Percentiles rank a stretch among this genome's conserved stretches.
These are phyloP conservation scores for Hygrocybe punicea DNA, from an alignment of 768 basidiomycete species.

Conservation along the genomic window DNA sequence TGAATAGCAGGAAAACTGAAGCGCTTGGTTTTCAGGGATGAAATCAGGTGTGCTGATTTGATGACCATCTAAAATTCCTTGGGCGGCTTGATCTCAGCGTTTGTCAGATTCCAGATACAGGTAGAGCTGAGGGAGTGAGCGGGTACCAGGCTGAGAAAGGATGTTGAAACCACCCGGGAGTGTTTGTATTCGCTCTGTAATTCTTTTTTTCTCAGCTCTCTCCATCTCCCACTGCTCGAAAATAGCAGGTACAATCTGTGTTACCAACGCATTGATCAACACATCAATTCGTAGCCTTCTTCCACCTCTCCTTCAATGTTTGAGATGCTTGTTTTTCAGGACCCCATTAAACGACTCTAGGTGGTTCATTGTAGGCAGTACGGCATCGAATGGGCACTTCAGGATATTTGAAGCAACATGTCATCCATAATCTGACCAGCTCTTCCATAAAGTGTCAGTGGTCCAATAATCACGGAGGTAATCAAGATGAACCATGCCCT, in stretches of 20 bases:
- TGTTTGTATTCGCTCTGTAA: constrained; percentile 1
- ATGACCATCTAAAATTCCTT: no score
- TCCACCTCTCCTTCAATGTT: constrained; percentile 25
- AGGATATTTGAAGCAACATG: constrained; percentile 23
- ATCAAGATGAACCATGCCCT: constrained; percentile 18
- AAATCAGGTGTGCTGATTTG: no score
- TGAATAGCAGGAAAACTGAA: constrained; percentile 6
- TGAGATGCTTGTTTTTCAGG: constrained; percentile 32
- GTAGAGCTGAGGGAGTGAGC: no score
- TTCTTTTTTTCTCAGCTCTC: neutral
- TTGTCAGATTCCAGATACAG: no score
- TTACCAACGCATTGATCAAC: constrained; percentile 16
- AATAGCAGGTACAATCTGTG: constrained; percentile 16
- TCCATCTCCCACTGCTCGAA: constrained; percentile 10
- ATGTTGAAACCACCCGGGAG: neutral
- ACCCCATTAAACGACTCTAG: constrained; percentile 39
- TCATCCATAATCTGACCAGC: constrained; percentile 32
- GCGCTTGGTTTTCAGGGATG: no score
- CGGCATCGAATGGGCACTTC: constrained; percentile 19
- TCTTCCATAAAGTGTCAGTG: constrained; percentile 25
- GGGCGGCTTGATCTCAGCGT: no score
- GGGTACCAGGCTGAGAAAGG: no score
- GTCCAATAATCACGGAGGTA: constrained; percentile 28
- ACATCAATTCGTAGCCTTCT: constrained; percentile 24
- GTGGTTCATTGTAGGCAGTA: constrained; percentile 40